Percentiles rank a stretch among this genome's conserved stretches.
These are phyloP conservation scores for Tricholomella constricta DNA, from an alignment of 768 basidiomycete species.

Conservation along the genomic window DNA sequence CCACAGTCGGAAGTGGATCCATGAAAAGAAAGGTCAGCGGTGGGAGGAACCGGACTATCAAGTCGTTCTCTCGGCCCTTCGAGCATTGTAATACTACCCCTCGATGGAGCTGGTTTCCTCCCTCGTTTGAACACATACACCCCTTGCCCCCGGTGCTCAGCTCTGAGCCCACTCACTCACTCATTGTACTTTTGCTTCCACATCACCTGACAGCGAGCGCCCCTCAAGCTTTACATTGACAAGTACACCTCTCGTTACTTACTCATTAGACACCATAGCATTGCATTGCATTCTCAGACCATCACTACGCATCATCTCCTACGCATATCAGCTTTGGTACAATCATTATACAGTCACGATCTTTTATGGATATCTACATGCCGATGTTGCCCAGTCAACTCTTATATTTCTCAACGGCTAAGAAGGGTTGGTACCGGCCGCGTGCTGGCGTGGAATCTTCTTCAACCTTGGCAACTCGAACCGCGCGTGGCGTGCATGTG, in stretches of 20 bases:
- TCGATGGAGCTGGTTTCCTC: neutral
- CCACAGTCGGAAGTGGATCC: slow-evolving; percentile 38
- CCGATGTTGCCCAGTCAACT: no score
- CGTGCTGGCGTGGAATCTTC: no score
- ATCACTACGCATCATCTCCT: neutral
- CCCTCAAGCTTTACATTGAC: no score
- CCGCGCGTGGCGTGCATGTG: no score
- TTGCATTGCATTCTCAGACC: neutral
- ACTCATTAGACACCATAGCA: neutral
- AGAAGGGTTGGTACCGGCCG: no score
- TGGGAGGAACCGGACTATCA: slow-evolving; percentile 38
- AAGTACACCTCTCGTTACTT: no score
- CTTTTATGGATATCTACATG: no score
- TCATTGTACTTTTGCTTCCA: neutral
- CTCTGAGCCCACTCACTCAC: neutral
- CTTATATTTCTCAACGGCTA: no score
- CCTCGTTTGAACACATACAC: neutral
- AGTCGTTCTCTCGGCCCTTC: slow-evolving; percentile 34
- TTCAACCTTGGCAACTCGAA: no score
- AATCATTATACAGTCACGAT: neutral
- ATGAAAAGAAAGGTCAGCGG: slow-evolving; percentile 39
- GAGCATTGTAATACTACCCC: slow-evolving; percentile 28
- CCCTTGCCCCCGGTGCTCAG: no score
- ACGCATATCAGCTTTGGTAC: neutral
- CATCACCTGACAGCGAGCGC: no score